Conservation (phyloP, 192 early-diverging fungal species). For the Coemansia sp. region DNA sequence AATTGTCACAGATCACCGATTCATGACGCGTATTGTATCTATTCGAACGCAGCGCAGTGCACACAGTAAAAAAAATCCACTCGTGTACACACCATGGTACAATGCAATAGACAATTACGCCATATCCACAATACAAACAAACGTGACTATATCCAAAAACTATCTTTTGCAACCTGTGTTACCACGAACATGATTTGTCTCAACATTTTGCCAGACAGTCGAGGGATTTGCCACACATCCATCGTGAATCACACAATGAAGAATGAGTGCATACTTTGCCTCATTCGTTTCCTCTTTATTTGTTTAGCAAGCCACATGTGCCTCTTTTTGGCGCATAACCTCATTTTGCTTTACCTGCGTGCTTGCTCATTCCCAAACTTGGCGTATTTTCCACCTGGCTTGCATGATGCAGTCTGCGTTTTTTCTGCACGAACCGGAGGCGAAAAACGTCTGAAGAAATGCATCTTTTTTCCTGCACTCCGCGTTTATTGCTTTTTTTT, state of each 20-base stretch:
- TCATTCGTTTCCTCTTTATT: conserved; percentile 2
- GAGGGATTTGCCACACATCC: background rate
- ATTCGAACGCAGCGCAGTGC: background rate
- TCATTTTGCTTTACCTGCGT: background rate
- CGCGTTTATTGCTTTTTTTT: background rate
- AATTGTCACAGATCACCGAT: background rate
- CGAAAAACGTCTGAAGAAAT: background rate
- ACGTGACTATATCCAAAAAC: too few species aligned
- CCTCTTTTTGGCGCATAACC: conserved; percentile 15
- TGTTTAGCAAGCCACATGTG: conserved; percentile 15
- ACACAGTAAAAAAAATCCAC: background rate
- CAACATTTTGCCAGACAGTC: too few species aligned
- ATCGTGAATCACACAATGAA: background rate
- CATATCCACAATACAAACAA: too few species aligned
- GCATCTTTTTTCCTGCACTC: background rate
- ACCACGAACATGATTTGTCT: too few species aligned
- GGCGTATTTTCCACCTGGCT: conserved; percentile 5
- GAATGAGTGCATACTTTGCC: background rate
- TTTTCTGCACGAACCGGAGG: conserved; percentile 11
- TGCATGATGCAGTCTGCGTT: conserved; percentile 12
- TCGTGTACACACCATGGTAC: background rate
- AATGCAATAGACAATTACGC: background rate
- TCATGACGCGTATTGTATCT: background rate
- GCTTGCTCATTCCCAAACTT: conserved; percentile 12
- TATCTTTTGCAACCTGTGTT: too few species aligned